Evolutionary conservation across 306 rosid species (phyloP).

Genomic region (Gleditsia sinensis): DNA sequence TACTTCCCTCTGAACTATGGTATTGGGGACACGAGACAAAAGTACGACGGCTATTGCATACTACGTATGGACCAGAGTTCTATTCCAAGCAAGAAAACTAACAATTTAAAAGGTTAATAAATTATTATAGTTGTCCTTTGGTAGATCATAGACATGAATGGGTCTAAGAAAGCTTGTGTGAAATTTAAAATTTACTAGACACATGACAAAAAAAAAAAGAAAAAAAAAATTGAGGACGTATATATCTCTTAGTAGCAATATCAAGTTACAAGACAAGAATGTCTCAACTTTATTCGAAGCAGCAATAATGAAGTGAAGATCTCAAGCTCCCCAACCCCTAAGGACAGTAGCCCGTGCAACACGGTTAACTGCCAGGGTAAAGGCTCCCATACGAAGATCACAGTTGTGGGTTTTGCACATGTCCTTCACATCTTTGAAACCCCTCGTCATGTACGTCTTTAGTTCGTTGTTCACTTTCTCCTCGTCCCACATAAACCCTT

Average conservation of each 20-base stretch:
- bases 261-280: conserved; percentile 4
- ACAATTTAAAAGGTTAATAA: background rate
- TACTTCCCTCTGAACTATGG: background rate
- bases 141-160: conserved; percentile 1
- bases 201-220: conserved; percentile 24
- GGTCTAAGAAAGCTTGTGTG: conserved; percentile 22
- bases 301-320: background rate
- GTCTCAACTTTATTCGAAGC: conserved; percentile 31
- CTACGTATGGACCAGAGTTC: background rate
- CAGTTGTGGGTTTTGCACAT: conserved; percentile 75
- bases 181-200: conserved; percentile 22
- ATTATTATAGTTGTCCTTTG: conserved; percentile 2
- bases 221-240: conserved; percentile 20
- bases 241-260: background rate
- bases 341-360: conserved; percentile 79
- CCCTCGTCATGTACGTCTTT: conserved; percentile 62
- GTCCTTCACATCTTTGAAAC: conserved; percentile 72
- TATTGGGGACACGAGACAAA: background rate
- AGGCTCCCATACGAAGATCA: conserved; percentile 86
- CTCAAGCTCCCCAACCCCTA: conserved; percentile 84
- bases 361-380: conserved; percentile 75
- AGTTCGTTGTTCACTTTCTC: conserved; percentile 78
- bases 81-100: background rate
- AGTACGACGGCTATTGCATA: too few species aligned
- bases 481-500: conserved; percentile 87